These are phyloP conservation scores for Kluyveromyces dobzhanskii DNA, from an alignment of 805 yeast genomes.

Conservation along the genomic window DNA sequence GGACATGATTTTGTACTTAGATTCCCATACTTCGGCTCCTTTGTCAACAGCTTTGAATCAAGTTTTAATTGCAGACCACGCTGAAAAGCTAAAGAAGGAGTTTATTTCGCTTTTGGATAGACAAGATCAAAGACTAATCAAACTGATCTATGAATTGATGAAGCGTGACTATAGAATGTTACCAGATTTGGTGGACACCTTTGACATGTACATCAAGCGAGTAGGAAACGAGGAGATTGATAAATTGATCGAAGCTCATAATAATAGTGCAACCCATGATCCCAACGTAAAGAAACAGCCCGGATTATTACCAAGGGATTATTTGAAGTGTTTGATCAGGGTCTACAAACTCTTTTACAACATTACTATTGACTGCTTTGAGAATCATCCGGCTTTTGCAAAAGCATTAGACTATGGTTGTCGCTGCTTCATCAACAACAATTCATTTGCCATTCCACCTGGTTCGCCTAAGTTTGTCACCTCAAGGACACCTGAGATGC, in stretches of 20 bases:
- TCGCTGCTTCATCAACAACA: conserved; percentile 70
- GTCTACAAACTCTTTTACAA: conserved; percentile 54
- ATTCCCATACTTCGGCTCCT: conserved; percentile 74
- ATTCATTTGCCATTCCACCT: conserved; percentile 66
- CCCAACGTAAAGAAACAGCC: not conserved
- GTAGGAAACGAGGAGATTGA: conserved; percentile 40
- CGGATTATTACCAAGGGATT: conserved; percentile 49
- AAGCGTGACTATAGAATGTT: conserved; percentile 73
- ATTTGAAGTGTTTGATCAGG: conserved; percentile 66
- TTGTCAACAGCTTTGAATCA: conserved; percentile 68
- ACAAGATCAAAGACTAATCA: conserved; percentile 50
- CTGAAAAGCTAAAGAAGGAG: conserved; percentile 66
- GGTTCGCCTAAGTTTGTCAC: conserved; percentile 37
- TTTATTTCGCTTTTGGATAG: conserved; percentile 68
- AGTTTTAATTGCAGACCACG: conserved; percentile 72
- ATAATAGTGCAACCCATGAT: conserved; percentile 22
- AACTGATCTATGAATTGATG: conserved; percentile 67
- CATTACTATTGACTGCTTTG: conserved; percentile 35
- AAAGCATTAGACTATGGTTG: conserved; percentile 89
- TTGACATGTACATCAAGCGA: conserved; percentile 62
- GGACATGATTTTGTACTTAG: conserved; percentile 70
- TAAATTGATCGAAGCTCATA: conserved; percentile 25
- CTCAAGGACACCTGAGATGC: conserved; percentile 84
- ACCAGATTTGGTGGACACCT: conserved; percentile 64
- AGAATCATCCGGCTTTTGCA: conserved; percentile 66